phyloP scores from a whole-genome alignment of 371 early-diverging fungal species.

The Syncephalastrum monosporum region DNA sequence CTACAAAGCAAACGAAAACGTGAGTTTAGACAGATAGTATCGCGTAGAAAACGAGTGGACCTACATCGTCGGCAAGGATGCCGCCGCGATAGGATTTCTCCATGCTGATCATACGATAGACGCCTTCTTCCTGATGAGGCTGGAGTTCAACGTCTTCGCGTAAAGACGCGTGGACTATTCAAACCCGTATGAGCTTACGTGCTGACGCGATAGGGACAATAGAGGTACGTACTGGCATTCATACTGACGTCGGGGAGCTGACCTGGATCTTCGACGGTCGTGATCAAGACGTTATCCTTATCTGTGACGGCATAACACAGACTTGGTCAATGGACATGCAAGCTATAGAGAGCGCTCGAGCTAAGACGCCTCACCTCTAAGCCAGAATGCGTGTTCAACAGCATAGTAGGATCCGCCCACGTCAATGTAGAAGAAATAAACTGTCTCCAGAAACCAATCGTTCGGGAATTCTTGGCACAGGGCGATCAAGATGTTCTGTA shows the following conservation, averaged over 20 bases:
- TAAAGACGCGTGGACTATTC: constrained; percentile 35
- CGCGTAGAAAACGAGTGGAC: background rate
- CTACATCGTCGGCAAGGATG: constrained; percentile 45
- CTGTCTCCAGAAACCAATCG: constrained; percentile 20
- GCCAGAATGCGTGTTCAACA: constrained; percentile 33
- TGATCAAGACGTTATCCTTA: constrained; percentile 34
- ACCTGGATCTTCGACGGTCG: constrained; percentile 20
- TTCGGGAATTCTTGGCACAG: constrained; percentile 24
- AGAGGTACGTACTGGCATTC: constrained; percentile 30
- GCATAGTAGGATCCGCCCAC: constrained; percentile 37
- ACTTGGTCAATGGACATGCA: no score
- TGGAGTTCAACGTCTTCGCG: constrained; percentile 24
- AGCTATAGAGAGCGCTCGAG: no score
- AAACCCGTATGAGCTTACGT: background rate
- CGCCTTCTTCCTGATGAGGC: constrained; percentile 42
- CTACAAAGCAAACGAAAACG: constrained; percentile 11
- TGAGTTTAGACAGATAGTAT: background rate
- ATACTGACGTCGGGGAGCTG: constrained; percentile 31
- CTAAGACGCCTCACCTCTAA: constrained; percentile 22
- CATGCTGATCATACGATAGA: constrained; percentile 34
- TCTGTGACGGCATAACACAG: constrained; percentile 16
- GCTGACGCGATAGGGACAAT: background rate
- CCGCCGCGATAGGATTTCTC: constrained; percentile 38
- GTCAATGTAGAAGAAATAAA: constrained; percentile 42
- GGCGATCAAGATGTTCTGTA: constrained; percentile 22